Evolutionary conservation across 768 basidiomycete genomes (phyloP).

Genomic region (Amanita muscaria): DNA sequence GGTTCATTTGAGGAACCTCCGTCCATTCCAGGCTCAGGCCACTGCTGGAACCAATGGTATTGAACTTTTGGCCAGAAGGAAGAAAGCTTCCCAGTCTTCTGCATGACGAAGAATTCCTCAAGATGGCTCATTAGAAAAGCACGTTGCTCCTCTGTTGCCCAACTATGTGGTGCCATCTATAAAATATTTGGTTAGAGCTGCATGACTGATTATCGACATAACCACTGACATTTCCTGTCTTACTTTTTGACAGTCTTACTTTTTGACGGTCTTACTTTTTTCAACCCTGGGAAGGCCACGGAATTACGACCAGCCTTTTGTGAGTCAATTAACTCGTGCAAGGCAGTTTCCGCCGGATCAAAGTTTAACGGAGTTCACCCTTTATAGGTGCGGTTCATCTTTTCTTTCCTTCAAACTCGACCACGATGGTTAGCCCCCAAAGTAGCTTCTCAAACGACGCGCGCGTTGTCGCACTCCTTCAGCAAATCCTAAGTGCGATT

Average conservation of each 20-base stretch:
- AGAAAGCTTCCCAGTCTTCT: neutral
- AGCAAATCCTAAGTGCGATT: neutral
- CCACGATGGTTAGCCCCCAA: too few species aligned
- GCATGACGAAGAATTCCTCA: neutral
- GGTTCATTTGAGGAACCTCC: neutral
- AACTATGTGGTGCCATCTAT: constrained; percentile 8
- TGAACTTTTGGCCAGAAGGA: constrained; percentile 8
- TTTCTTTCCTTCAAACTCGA: neutral
- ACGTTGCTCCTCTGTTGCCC: constrained; percentile 8
- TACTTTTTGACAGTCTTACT: too few species aligned
- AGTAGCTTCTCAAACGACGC: neutral
- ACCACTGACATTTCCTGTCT: too few species aligned
- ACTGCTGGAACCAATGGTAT: constrained; percentile 2
- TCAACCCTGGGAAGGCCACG: too few species aligned
- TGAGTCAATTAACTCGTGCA: too few species aligned
- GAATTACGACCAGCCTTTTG: too few species aligned
- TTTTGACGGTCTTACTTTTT: too few species aligned
- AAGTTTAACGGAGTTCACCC: too few species aligned
- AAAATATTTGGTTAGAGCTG: too few species aligned
- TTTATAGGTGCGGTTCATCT: too few species aligned
- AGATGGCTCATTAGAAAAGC: neutral
- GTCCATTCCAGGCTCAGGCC: constrained; percentile 1
- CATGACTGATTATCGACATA: too few species aligned
- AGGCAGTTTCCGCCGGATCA: too few species aligned
- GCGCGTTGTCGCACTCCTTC: neutral